phyloP scores from a whole-genome alignment of 331 rosid species.

The Malus hybrid region DNA sequence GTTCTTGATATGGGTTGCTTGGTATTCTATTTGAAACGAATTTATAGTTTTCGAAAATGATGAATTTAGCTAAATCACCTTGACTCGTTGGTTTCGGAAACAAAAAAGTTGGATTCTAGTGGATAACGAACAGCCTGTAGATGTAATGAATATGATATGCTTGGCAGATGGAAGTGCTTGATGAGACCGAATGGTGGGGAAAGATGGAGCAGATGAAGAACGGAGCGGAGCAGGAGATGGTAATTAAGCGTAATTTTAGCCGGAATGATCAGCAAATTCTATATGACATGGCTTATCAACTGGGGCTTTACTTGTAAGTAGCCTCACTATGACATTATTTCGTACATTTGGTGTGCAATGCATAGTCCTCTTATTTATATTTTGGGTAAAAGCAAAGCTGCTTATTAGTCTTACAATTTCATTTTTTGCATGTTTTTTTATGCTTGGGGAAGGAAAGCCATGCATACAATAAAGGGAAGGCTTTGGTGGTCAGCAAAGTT shows the following conservation, averaged over 20 bases:
- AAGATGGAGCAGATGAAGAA: constrained; percentile 69
- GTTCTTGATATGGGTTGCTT: no score
- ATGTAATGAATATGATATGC: background rate
- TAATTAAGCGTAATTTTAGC: constrained; percentile 60
- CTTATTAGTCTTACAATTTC: constrained; percentile 9
- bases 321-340: background rate
- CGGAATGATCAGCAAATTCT: constrained; percentile 67
- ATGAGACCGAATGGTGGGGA: constrained; percentile 76
- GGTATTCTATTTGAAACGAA: no score
- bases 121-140: background rate
- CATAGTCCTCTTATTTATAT: background rate
- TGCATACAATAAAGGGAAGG: constrained; percentile 79
- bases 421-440: constrained; percentile 19
- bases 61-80: no score
- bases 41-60: no score
- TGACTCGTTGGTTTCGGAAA: no score
- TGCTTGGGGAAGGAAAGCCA: constrained; percentile 85
- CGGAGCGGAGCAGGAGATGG: constrained; percentile 71
- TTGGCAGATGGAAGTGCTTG: constrained; percentile 66
- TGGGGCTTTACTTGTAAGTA: constrained; percentile 75
- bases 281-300: constrained; percentile 71
- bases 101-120: no score
- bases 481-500: constrained; percentile 89
- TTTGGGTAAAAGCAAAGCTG: background rate
- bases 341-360: background rate